phyloP scores from a whole-genome alignment of 2,329 filamentous ascomycete genomes.

The Penicillium glabrum region DNA sequence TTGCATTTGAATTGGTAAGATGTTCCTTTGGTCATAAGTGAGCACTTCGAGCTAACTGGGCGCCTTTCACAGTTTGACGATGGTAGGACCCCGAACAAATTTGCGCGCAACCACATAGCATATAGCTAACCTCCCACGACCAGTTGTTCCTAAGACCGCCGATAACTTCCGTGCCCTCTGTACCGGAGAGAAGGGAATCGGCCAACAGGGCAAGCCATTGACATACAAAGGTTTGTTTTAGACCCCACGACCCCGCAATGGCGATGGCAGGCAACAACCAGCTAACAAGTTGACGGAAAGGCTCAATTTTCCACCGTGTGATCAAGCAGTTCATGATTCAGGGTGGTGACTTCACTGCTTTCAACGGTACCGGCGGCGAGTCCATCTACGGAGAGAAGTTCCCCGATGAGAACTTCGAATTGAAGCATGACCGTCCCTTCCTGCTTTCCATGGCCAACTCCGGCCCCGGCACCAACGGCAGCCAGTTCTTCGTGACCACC shows the following conservation, averaged over 20 bases:
- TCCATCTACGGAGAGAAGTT: conserved; percentile 98
- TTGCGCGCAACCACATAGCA: not conserved
- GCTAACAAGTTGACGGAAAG: conserved; percentile 34
- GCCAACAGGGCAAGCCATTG: conserved; percentile 78
- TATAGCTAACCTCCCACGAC: not conserved
- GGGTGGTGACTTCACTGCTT: conserved; percentile 93
- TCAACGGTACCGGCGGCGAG: conserved; percentile 93
- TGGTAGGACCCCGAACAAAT: conserved; percentile 34
- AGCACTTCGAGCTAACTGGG: conserved; percentile 17
- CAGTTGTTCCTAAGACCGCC: conserved; percentile 86
- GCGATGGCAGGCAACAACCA: not conserved
- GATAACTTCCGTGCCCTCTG: conserved; percentile 95
- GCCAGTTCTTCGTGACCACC: conserved; percentile 97
- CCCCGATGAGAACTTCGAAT: conserved; percentile 90
- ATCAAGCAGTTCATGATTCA: conserved; percentile 99
- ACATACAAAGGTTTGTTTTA: conserved; percentile 71
- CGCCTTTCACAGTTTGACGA: conserved; percentile 46
- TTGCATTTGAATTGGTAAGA: conserved; percentile 80
- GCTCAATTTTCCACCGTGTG: conserved; percentile 88
- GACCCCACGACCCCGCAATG: not conserved
- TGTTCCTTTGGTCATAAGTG: not conserved
- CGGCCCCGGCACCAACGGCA: conserved; percentile 91
- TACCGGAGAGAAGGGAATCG: conserved; percentile 88
- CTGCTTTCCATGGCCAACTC: conserved; percentile 97
- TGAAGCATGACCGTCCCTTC: conserved; percentile 91